Percentiles rank a stretch among this genome's conserved stretches.
phyloP scores from a whole-genome alignment of 768 basidiomycete genomes.

The Gymnopilus dilepis region DNA sequence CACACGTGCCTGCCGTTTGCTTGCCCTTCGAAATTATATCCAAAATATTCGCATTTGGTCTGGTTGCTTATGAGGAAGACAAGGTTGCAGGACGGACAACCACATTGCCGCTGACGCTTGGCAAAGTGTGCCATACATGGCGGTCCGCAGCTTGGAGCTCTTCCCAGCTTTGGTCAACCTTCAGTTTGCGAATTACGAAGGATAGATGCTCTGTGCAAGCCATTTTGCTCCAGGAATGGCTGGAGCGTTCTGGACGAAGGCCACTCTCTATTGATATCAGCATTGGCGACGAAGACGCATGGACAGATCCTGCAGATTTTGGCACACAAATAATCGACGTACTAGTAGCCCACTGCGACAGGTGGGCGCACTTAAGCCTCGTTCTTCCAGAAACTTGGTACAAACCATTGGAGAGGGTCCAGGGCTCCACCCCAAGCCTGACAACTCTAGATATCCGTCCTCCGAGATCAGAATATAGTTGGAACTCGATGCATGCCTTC shows the following conservation, averaged over 20 bases:
- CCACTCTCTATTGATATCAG: conserved; percentile 1
- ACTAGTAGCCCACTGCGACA: conserved; percentile 2
- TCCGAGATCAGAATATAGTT: too few relatives aligned
- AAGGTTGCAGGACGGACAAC: background rate
- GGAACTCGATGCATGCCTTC: too few relatives aligned
- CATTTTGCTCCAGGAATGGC: conserved; percentile 1
- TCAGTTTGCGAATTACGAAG: conserved; percentile 3
- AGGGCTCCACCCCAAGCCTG: too few relatives aligned
- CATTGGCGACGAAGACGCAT: background rate
- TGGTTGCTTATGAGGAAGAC: background rate
- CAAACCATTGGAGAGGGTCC: too few relatives aligned
- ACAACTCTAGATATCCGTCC: too few relatives aligned
- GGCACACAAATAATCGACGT: conserved; percentile 5
- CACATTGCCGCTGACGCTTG: conserved; percentile 1
- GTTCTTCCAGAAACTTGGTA: conserved; percentile 13
- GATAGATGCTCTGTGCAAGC: background rate
- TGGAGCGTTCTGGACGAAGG: background rate
- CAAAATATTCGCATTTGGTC: conserved; percentile 1
- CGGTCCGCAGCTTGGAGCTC: conserved; percentile 7
- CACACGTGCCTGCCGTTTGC: too few relatives aligned
- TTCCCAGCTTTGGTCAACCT: conserved; percentile 8
- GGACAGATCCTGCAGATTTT: background rate
- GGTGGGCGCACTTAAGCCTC: conserved; percentile 8
- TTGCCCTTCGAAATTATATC: conserved; percentile 8
- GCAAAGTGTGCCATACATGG: conserved; percentile 4